Percentiles rank a stretch among this genome's conserved stretches.
Evolutionary conservation across 2,329 filamentous ascomycete species (phyloP).

Genomic region (Scleromitrula shiraiana): DNA sequence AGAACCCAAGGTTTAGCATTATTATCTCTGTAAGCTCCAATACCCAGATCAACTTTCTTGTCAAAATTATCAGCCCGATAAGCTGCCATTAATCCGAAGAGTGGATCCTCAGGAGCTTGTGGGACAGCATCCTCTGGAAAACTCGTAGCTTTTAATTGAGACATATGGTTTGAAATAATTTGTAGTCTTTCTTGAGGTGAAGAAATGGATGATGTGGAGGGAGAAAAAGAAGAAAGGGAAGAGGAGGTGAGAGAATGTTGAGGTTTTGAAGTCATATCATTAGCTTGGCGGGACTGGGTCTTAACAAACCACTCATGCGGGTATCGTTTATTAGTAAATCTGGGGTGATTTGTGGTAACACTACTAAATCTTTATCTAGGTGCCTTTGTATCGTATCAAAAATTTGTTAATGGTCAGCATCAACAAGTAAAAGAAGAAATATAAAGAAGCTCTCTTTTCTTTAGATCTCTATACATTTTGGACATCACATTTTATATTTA

Average conservation of each 20-base stretch:
- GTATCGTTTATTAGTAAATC: conserved; percentile 7
- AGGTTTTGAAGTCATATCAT: conserved; percentile 12
- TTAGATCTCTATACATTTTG: too few species aligned
- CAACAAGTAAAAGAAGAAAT: not conserved
- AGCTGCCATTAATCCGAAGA: conserved; percentile 87
- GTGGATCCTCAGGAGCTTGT: conserved; percentile 86
- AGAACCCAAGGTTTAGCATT: conserved; percentile 96
- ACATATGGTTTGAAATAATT: conserved; percentile 64
- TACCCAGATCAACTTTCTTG: conserved; percentile 83
- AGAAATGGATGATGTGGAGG: conserved; percentile 17
- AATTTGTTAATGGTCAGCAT: not conserved
- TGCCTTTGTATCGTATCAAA: not conserved
- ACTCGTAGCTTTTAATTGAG: conserved; percentile 43
- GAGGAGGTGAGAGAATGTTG: conserved; percentile 2
- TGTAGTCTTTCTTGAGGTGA: conserved; percentile 45
- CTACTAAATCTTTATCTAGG: not conserved
- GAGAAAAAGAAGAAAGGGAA: conserved; percentile 9
- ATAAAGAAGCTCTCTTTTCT: too few species aligned
- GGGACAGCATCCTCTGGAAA: conserved; percentile 74
- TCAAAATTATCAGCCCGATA: conserved; percentile 69
- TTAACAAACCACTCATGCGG: not conserved
- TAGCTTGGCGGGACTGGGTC: not conserved
- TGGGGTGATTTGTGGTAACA: conserved; percentile 6
- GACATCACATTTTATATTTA: too few species aligned
- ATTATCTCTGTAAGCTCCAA: conserved; percentile 92